Conservation (phyloP, 495 filamentous ascomycete genomes). For the Penicillium canariense region DNA sequence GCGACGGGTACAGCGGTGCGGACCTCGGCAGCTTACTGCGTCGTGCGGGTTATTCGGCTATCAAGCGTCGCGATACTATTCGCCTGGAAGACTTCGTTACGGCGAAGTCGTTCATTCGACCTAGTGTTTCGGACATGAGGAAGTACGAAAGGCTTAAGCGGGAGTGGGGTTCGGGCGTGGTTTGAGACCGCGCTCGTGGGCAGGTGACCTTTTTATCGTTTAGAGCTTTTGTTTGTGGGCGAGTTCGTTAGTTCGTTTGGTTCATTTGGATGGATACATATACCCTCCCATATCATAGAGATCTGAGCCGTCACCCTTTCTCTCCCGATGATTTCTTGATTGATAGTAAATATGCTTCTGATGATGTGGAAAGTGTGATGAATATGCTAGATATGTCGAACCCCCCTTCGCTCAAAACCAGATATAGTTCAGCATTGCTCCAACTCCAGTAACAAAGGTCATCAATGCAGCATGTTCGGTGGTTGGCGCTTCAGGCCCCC, state of each 20-base stretch:
- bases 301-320: too few species aligned
- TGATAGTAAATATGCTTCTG: too few species aligned
- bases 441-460: too few species aligned
- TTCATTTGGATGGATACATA: not conserved
- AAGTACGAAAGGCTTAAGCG: slow-evolving; percentile 64
- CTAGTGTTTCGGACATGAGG: slow-evolving; percentile 73
- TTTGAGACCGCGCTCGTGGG: slow-evolving; percentile 11
- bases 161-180: slow-evolving; percentile 45
- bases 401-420: too few species aligned
- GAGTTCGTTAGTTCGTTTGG: too few species aligned
- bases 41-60: slow-evolving; percentile 72
- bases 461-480: too few species aligned
- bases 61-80: slow-evolving; percentile 62
- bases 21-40: slow-evolving; percentile 78
- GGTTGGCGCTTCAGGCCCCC: too few species aligned
- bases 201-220: not conserved
- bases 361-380: too few species aligned
- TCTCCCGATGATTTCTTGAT: too few species aligned
- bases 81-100: slow-evolving; percentile 72
- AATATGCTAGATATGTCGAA: too few species aligned
- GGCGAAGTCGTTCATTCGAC: slow-evolving; percentile 68
- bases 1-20: slow-evolving; percentile 86
- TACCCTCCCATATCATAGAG: too few species aligned
- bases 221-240: not conserved
- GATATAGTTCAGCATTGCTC: too few species aligned